These are phyloP conservation scores for Beauveria caledonica DNA, from an alignment of 2,329 filamentous ascomycete species.

Conservation along the genomic window DNA sequence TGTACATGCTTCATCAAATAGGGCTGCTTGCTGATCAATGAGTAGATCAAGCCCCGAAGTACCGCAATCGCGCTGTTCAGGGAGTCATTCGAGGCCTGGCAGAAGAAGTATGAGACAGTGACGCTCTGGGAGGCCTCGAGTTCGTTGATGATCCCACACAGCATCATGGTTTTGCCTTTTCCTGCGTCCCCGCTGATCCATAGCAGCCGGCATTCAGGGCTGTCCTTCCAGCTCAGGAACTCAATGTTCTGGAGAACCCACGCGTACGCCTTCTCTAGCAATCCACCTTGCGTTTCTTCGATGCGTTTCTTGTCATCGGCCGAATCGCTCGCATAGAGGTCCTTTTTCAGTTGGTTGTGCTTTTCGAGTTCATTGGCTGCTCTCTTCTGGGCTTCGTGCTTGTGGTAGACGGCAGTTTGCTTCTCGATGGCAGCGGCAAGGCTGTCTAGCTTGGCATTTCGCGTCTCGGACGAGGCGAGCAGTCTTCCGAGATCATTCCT, in stretches of 20 bases:
- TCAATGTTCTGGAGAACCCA: slow-evolving; percentile 26
- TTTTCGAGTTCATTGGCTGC: not conserved
- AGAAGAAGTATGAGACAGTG: slow-evolving; percentile 31
- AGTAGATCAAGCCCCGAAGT: slow-evolving; percentile 34
- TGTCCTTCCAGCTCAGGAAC: slow-evolving; percentile 16
- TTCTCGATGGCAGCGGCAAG: too few relatives aligned
- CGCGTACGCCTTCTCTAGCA: slow-evolving; percentile 23
- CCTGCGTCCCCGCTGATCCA: slow-evolving; percentile 32
- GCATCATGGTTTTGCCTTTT: slow-evolving; percentile 37
- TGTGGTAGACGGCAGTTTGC: too few relatives aligned
- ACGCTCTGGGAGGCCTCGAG: slow-evolving; percentile 10
- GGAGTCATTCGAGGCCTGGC: slow-evolving; percentile 28
- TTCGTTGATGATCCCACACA: slow-evolving; percentile 31
- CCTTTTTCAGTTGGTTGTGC: not conserved
- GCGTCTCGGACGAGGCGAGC: too few relatives aligned
- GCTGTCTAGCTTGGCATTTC: too few relatives aligned
- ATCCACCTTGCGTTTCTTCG: slow-evolving; percentile 21
- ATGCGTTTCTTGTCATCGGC: slow-evolving; percentile 27
- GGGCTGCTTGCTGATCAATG: slow-evolving; percentile 27
- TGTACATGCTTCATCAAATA: slow-evolving; percentile 15
- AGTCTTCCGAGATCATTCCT: not conserved
- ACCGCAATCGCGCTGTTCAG: slow-evolving; percentile 33
- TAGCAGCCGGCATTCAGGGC: slow-evolving; percentile 19
- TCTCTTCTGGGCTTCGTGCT: too few relatives aligned
- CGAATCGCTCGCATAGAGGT: not conserved